A percentile compares a stretch with the other conserved stretches of the same genome.
phyloP scores from a whole-genome alignment of 371 early-diverging fungal genomes.

The Mortierella sp. region DNA sequence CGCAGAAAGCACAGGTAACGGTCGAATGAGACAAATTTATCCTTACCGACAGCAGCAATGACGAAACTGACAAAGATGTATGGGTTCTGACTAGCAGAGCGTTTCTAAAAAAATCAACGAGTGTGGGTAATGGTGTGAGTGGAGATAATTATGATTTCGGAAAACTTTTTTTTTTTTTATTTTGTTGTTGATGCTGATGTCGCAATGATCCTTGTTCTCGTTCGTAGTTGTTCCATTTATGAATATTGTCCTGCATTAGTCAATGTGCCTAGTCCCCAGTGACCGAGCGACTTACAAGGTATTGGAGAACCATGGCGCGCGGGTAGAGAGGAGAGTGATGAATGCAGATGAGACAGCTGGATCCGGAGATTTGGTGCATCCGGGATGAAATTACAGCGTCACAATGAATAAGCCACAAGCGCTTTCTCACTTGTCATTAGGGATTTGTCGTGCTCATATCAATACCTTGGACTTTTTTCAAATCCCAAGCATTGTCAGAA shows the following conservation, averaged over 20 bases:
- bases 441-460: no score
- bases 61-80: conserved; percentile 58
- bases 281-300: conserved; percentile 45
- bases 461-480: no score
- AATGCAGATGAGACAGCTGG: neutral
- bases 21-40: neutral
- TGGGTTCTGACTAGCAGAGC: conserved; percentile 39
- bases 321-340: conserved; percentile 18
- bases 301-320: conserved; percentile 51
- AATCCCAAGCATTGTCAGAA: no score
- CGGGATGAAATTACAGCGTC: neutral
- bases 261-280: no score
- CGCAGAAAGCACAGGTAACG: no score
- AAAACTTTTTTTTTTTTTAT: neutral
- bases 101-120: conserved; percentile 24
- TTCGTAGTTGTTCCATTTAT: no score
- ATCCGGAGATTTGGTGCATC: neutral
- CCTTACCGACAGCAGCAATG: conserved; percentile 54
- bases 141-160: no score
- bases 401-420: no score
- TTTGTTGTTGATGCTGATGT: no score
- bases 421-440: no score
- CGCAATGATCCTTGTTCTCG: no score
- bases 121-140: neutral
- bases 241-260: neutral